A percentile compares a stretch with the other conserved stretches of the same genome.
Evolutionary conservation across 2,329 filamentous ascomycete species (phyloP).

Genomic region (Knufia petricola): DNA sequence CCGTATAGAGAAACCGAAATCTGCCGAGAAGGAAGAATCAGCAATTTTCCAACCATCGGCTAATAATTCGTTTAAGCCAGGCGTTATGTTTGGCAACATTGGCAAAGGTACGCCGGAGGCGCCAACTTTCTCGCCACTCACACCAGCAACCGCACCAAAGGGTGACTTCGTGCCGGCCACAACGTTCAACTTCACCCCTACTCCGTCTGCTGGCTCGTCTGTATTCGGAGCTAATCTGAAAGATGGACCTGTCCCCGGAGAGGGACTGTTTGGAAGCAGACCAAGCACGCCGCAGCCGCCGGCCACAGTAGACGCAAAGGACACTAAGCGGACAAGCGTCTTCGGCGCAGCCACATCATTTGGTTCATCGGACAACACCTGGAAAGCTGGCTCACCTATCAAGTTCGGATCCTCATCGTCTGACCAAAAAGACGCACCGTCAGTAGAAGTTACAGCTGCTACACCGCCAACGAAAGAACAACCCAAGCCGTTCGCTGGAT

Average conservation of each 20-base stretch:
- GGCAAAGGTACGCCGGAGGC: constrained; percentile 19
- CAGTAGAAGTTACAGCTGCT: constrained; percentile 24
- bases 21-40: constrained; percentile 11
- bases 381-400: constrained; percentile 39
- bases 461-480: constrained; percentile 19
- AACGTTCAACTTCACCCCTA: constrained; percentile 19
- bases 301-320: constrained; percentile 10
- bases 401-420: constrained; percentile 33
- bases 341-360: constrained; percentile 14
- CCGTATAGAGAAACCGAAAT: constrained; percentile 17
- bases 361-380: constrained; percentile 34
- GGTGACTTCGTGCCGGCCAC: constrained; percentile 17
- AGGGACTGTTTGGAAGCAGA: constrained; percentile 26
- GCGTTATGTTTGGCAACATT: constrained; percentile 32
- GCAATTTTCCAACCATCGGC: constrained; percentile 25
- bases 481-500: constrained; percentile 26
- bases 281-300: constrained; percentile 21
- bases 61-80: constrained; percentile 24
- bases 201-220: constrained; percentile 14
- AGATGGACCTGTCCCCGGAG: constrained; percentile 19
- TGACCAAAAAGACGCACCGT: constrained; percentile 16
- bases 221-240: constrained; percentile 20
- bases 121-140: constrained; percentile 17
- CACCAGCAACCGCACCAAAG: constrained; percentile 12
- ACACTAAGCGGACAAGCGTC: not conserved